A percentile compares a stretch with the other conserved stretches of the same genome.
Evolutionary conservation across 1,284 basidiomycete genomes (phyloP).

Genomic region (Hortiboletus rubellus): DNA sequence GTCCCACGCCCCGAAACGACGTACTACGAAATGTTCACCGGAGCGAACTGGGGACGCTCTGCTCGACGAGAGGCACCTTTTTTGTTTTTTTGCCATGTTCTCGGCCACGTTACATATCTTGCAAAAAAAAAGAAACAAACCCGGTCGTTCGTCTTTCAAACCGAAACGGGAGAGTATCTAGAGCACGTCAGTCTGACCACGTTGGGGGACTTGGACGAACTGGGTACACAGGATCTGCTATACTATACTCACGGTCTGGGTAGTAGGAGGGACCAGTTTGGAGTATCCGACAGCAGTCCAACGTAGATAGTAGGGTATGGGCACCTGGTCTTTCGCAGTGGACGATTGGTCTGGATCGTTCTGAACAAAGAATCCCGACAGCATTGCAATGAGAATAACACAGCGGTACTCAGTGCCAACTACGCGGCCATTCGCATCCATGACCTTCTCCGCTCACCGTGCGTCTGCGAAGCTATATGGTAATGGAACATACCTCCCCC

Average conservation of each 20-base stretch:
- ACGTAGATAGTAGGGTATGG: not conserved
- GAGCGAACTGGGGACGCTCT: not conserved
- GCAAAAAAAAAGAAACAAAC: constrained; percentile 29
- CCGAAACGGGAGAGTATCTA: constrained; percentile 3
- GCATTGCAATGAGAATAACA: too few species aligned
- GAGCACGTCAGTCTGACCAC: not conserved
- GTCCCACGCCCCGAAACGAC: constrained; percentile 7
- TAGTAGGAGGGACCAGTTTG: not conserved
- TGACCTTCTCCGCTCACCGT: too few species aligned
- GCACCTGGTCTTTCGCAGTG: not conserved
- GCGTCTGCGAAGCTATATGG: too few species aligned
- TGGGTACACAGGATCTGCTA: not conserved
- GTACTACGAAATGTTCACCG: not conserved
- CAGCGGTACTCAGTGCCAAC: too few species aligned
- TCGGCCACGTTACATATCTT: constrained; percentile 8
- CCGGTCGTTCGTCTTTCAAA: constrained; percentile 27
- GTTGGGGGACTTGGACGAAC: too few species aligned
- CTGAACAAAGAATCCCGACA: not conserved
- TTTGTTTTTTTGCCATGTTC: not conserved
- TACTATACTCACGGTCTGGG: not conserved
- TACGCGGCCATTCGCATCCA: too few species aligned
- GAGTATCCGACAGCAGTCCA: not conserved
- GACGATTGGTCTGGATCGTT: not conserved
- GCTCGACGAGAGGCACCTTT: not conserved
- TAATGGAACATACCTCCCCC: too few species aligned